Evolutionary conservation across 768 basidiomycete species (phyloP), one percentile per base, ranked within the genome.

Genomic region (Rhizopogon vinicolor): DNA sequence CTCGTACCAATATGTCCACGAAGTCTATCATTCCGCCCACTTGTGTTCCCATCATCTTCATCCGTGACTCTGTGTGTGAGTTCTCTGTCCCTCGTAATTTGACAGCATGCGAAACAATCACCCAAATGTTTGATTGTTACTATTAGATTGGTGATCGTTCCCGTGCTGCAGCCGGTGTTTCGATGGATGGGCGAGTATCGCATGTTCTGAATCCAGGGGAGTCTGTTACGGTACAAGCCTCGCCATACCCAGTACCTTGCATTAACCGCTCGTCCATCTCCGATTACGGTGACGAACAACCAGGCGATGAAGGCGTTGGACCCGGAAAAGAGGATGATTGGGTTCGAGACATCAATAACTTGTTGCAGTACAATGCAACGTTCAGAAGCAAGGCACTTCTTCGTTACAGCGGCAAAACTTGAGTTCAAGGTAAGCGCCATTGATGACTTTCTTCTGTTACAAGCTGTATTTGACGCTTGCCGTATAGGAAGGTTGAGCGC

Each of bases 1-100:
- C 75, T 98, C 41, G 96, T 95, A 1, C 95, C 95, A n/a, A 96
- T 98, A 60, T 94, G 93, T 64, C 95, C 95, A 46, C 81, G 95
- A 53, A 93, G 91, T 67, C 73, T 98, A 18, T 92, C 89, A 31
- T 98, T 98, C 71, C 78, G 95, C 12, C 93, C 94, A 2, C 81
- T 98, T 3, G 88, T 98, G 7, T 88, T 98, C 60, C 95, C 95
- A 1, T 83, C 82, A 22, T 89, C 87, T 16, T 90, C 88, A 0
- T 80, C 84, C 9, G 79, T 91, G 45, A 89, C 87, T 0, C 72
- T 91, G 33, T 80, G 85, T 62, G 89, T 91, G 69, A 62, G 85
- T 71, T 10, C 31, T 19, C 12, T 22, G 51, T n/a, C 12, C 35
- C 29, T 10, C 19, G 41, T 54, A 18, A 25, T 40, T 25, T 37